These are phyloP conservation scores for Sarcocystis neurona DNA, from an alignment of 169 alveolate genomes.

Conservation along the genomic window DNA sequence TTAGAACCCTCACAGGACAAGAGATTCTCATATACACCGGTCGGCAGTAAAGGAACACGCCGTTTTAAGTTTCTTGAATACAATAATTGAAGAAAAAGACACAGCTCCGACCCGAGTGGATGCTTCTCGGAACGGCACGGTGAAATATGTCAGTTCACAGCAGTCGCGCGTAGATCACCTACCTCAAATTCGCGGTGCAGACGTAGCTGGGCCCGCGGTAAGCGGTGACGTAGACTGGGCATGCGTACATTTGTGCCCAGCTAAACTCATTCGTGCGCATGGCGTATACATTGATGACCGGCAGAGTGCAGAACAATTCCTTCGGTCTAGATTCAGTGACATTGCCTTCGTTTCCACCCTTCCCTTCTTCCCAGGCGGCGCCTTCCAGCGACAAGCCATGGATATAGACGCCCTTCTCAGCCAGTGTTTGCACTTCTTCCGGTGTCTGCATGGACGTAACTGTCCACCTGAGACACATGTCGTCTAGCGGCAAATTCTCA, in stretches of 20 bases:
- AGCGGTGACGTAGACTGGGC: slow-evolving; percentile 91
- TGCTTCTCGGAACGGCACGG: not conserved
- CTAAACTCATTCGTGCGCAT: slow-evolving; percentile 80
- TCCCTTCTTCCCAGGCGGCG: slow-evolving; percentile 93
- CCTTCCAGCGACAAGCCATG: slow-evolving; percentile 93
- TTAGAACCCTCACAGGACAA: slow-evolving; percentile 79
- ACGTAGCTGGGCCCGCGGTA: slow-evolving; percentile 91
- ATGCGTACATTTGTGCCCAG: slow-evolving; percentile 83
- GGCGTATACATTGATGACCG: slow-evolving; percentile 88
- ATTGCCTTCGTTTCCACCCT: slow-evolving; percentile 89
- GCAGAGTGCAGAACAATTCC: slow-evolving; percentile 89
- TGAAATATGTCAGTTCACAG: not conserved
- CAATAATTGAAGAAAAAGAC: not conserved
- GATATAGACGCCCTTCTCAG: slow-evolving; percentile 85
- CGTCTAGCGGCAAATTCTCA: slow-evolving; percentile 87
- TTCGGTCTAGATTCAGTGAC: slow-evolving; percentile 85
- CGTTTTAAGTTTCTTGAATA: not conserved
- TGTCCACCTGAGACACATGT: slow-evolving; percentile 78
- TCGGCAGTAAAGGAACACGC: not conserved
- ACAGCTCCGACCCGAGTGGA: not conserved
- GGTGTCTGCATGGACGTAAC: slow-evolving; percentile 76
- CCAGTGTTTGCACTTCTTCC: slow-evolving; percentile 71
- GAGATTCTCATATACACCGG: not conserved
- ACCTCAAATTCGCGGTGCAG: slow-evolving; percentile 67
- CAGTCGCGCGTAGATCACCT: not conserved